A percentile compares a stretch with the other conserved stretches of the same genome.
Conservation (phyloP, 495 filamentous ascomycete species). For the Xylaria grammica region DNA sequence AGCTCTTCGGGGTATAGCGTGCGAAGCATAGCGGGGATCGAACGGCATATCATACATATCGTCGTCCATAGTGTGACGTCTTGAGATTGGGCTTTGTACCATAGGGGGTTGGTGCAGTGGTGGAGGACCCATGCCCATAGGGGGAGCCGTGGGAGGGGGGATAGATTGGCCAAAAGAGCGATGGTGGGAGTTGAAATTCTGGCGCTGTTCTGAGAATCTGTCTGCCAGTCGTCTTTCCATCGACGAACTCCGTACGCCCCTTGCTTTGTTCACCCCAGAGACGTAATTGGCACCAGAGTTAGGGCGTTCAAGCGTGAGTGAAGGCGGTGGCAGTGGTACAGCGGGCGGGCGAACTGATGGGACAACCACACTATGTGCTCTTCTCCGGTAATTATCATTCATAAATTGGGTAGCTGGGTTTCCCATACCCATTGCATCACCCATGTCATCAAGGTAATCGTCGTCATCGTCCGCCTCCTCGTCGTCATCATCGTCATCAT, state of each 20-base stretch:
- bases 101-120: constrained; percentile 29
- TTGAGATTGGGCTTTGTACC: constrained; percentile 30
- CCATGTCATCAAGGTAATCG: constrained; percentile 43
- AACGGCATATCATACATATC: constrained; percentile 43
- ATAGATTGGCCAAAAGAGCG: constrained; percentile 35
- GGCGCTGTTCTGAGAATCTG: constrained; percentile 44
- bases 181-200: constrained; percentile 29
- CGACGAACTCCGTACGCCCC: constrained; percentile 43
- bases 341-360: constrained; percentile 46
- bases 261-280: constrained; percentile 37
- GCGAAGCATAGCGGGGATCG: constrained; percentile 20
- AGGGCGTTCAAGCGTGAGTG: constrained; percentile 41
- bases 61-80: constrained; percentile 50
- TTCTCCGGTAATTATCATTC: constrained; percentile 52
- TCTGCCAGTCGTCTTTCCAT: constrained; percentile 52
- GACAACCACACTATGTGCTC: constrained; percentile 46
- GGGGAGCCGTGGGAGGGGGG: constrained; percentile 33
- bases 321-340: constrained; percentile 34
- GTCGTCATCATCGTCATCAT: constrained; percentile 45
- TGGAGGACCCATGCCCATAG: constrained; percentile 38
- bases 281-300: constrained; percentile 43
- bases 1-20: constrained; percentile 28
- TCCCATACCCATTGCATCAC: constrained; percentile 44
- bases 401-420: constrained; percentile 50
- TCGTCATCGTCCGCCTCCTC: constrained; percentile 49